Percentiles rank a stretch among this genome's conserved stretches.
phyloP scores from a whole-genome alignment of 768 basidiomycete species.

The Lactarius tabidus region DNA sequence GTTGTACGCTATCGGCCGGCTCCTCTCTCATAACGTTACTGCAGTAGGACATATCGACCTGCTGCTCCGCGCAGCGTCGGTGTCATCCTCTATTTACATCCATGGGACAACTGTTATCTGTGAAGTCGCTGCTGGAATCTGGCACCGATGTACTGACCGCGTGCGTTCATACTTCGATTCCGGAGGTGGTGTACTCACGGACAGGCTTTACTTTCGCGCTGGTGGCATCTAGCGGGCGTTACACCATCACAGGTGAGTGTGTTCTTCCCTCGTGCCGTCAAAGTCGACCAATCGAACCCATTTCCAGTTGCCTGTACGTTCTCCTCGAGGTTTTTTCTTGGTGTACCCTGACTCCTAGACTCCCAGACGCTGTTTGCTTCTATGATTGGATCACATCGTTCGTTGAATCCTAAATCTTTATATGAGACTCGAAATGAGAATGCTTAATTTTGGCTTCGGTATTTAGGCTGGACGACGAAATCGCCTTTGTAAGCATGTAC shows the following conservation, averaged over 20 bases:
- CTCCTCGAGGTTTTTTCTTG: neutral
- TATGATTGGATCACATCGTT: slow-evolving; percentile 27
- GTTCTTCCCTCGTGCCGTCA: neutral
- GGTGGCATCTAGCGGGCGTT: slow-evolving; percentile 16
- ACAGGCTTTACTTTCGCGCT: neutral
- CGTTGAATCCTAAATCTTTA: slow-evolving; percentile 8
- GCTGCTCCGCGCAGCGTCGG: neutral
- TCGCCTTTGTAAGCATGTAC: slow-evolving; percentile 5
- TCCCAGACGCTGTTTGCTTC: slow-evolving; percentile 17
- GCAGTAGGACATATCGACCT: neutral
- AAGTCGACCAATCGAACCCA: neutral
- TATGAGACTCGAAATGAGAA: neutral
- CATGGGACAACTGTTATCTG: neutral
- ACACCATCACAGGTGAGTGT: slow-evolving; percentile 9
- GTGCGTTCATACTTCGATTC: neutral
- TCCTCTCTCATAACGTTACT: neutral
- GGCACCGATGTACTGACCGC: neutral
- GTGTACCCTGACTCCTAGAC: neutral
- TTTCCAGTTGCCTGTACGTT: slow-evolving; percentile 13
- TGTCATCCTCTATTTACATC: neutral
- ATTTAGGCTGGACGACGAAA: slow-evolving; percentile 20
- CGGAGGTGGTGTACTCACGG: neutral
- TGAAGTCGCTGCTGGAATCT: neutral
- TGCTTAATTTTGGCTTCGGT: neutral
- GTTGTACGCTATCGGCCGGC: neutral